These are phyloP conservation scores for Angomonas desouzai DNA, from an alignment of 208 protist genomes.

Conservation along the genomic window DNA sequence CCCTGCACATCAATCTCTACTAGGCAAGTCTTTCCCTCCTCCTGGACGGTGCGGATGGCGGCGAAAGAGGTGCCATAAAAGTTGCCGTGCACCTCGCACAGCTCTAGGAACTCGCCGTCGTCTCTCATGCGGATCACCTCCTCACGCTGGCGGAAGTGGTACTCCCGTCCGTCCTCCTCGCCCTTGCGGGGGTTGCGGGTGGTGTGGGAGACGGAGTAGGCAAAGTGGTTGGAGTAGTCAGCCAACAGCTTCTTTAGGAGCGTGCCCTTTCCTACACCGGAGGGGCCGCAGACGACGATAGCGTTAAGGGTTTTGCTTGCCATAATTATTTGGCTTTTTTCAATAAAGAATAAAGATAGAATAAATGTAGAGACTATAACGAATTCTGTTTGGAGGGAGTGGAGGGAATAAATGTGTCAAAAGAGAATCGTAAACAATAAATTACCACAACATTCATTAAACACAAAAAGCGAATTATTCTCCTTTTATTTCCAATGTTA, in stretches of 20 bases:
- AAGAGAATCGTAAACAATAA: constrained; percentile 5
- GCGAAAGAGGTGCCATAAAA: constrained; percentile 92
- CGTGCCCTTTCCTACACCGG: constrained; percentile 92
- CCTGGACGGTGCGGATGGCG: constrained; percentile 71
- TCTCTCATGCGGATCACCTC: constrained; percentile 63
- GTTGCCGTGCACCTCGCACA: constrained; percentile 93
- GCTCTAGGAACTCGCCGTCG: constrained; percentile 86
- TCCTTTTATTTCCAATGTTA: constrained; percentile 7
- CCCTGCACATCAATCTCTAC: constrained; percentile 93
- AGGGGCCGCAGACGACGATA: constrained; percentile 89
- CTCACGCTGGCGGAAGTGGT: constrained; percentile 83
- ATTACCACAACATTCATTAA: neutral
- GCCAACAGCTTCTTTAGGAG: constrained; percentile 79
- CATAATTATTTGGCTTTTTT: too few species aligned
- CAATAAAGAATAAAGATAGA: too few species aligned
- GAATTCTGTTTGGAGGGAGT: too few species aligned
- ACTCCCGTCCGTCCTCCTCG: constrained; percentile 89
- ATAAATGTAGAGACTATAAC: too few species aligned
- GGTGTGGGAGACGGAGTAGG: constrained; percentile 93
- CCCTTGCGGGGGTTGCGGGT: constrained; percentile 80
- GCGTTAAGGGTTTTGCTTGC: constrained; percentile 47
- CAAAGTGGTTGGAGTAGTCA: constrained; percentile 69
- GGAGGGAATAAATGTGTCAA: neutral
- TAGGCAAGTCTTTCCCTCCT: constrained; percentile 71
- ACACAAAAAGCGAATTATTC: constrained; percentile 6